These are phyloP conservation scores for Botrytis deweyae DNA, from an alignment of 2,329 filamentous ascomycete genomes.

Conservation along the genomic window DNA sequence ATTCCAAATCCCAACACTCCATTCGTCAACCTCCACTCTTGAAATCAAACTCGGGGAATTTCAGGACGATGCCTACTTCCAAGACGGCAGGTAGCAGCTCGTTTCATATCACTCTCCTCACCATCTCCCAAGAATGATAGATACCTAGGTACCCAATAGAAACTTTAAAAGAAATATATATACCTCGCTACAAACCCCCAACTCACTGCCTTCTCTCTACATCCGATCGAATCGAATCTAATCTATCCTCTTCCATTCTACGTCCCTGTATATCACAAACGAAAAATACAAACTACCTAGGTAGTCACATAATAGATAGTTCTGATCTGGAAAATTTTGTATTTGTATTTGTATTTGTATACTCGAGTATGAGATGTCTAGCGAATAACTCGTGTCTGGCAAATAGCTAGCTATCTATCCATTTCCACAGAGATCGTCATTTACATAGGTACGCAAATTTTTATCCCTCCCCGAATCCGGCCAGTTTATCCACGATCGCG, in stretches of 20 bases:
- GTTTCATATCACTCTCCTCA: neutral
- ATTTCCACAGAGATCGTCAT: no score
- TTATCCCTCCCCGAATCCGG: no score
- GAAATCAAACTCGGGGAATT: neutral
- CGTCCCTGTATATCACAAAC: neutral
- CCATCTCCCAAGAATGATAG: neutral
- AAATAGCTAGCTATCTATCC: neutral
- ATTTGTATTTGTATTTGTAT: neutral
- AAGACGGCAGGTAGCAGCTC: neutral
- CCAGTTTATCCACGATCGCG: neutral
- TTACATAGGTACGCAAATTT: no score
- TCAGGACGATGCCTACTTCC: no score
- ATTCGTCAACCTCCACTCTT: neutral
- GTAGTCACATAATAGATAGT: no score
- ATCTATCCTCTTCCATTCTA: neutral
- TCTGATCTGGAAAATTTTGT: neutral
- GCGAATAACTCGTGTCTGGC: no score
- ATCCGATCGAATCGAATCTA: neutral
- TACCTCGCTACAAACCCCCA: neutral
- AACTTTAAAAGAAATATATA: neutral
- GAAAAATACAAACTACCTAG: neutral
- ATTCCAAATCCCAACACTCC: neutral
- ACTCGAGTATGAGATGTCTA: neutral
- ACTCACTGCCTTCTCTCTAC: neutral
- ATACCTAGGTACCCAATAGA: neutral